Percentiles rank a stretch among this genome's conserved stretches.
These are phyloP conservation scores for Xylaria digitata DNA, from an alignment of 2,329 filamentous ascomycete species.

Conservation along the genomic window DNA sequence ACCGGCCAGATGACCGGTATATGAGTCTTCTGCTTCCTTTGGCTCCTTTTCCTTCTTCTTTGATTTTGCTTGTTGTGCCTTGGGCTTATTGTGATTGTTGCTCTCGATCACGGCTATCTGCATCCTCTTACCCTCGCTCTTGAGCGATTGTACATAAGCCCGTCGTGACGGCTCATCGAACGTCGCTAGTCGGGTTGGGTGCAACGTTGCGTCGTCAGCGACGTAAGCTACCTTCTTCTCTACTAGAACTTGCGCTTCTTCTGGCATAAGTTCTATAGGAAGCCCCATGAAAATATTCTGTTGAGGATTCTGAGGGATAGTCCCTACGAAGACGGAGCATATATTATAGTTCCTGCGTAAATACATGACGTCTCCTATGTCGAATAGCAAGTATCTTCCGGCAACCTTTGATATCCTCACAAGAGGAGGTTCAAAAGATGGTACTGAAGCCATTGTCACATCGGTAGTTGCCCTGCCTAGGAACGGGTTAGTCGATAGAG, in stretches of 20 bases:
- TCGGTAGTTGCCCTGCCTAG: slow-evolving; percentile 26
- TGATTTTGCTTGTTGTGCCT: slow-evolving; percentile 20
- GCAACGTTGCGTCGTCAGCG: slow-evolving; percentile 80
- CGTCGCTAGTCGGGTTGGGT: slow-evolving; percentile 71
- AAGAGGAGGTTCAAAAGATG: slow-evolving; percentile 45
- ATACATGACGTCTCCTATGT: slow-evolving; percentile 80
- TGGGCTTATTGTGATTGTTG: slow-evolving; percentile 33
- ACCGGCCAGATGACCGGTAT: background rate
- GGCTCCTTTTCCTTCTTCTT: slow-evolving; percentile 35
- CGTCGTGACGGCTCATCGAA: slow-evolving; percentile 68
- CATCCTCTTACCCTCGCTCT: slow-evolving; percentile 56
- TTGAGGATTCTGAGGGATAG: slow-evolving; percentile 89
- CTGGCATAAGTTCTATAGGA: slow-evolving; percentile 88
- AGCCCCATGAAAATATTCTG: slow-evolving; percentile 94
- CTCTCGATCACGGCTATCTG: slow-evolving; percentile 42
- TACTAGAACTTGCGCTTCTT: slow-evolving; percentile 86
- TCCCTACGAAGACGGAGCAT: slow-evolving; percentile 86
- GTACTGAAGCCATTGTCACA: slow-evolving; percentile 39
- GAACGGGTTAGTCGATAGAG: slow-evolving; percentile 37
- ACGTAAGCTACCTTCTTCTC: slow-evolving; percentile 81
- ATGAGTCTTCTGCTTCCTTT: slow-evolving; percentile 16
- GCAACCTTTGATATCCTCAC: slow-evolving; percentile 85
- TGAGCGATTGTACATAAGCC: slow-evolving; percentile 71
- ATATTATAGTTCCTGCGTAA: slow-evolving; percentile 85
- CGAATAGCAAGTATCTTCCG: slow-evolving; percentile 88